Base-by-base conservation (phyloP, 768 basidiomycete species). In the Amanita rubescens region DNA sequence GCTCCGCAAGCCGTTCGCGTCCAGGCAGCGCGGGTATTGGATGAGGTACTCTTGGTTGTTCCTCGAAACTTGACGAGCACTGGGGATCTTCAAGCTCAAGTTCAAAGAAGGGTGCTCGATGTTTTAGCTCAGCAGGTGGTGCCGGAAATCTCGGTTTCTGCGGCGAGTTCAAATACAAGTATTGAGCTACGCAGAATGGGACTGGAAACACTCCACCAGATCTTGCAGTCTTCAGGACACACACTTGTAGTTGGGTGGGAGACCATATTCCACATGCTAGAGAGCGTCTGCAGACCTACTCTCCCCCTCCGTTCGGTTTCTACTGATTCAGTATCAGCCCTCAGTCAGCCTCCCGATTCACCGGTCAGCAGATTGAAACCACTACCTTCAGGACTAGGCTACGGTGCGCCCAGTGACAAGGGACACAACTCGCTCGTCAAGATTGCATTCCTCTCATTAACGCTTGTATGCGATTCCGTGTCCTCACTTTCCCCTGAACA, bases 161-260 rank as follows among this genome's bases (percentile, higher is more conserved):
- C 62, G 0, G 61, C 67, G 12, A 70, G 68, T 55, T 73, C 74
- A 1, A 70, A 68, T 20, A 77, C 74, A 2, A 77, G 67, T 44
- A 81, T 92, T 15, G 94, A 97, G 61, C 72, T 98, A 35, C 79
- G 94, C 22, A 75, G 84, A 20, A 88, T 94, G 81, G 95, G 93
- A 0, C 72, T 94, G 49, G 91, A 95, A 61, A 90, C 90, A 0
- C 69, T 99, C 9, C 90, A 94, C 58, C 81, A 89, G 59, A 94
- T 99, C 50, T 72, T 99, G 9, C 90, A 97, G 64, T 82, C 85
- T 1, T 90, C 91, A 0, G 95, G 91, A 0, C 93, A 97, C 66
- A 93, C 92, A 0, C 75, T 99, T 1, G 80, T 94, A 7, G 81
- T 88, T 12, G 95, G 96, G 0, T 99, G 95, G 95, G 85, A 88